These are phyloP conservation scores for Fusarium mangiferae DNA, from an alignment of 2,329 filamentous ascomycete species.

Conservation along the genomic window DNA sequence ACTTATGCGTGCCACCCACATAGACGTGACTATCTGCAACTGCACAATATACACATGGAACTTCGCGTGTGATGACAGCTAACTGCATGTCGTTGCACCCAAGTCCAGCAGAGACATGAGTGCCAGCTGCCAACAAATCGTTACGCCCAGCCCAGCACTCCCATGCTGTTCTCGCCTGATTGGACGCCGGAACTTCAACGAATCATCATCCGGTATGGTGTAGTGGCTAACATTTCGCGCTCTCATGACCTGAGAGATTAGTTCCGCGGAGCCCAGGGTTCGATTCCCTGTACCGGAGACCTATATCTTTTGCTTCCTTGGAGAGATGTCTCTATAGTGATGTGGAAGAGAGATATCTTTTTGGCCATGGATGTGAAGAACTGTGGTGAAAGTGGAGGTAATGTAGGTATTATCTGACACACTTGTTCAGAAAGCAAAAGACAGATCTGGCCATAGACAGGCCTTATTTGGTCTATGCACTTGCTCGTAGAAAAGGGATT, in stretches of 20 bases:
- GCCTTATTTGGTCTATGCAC: background rate
- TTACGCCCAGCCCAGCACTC: background rate
- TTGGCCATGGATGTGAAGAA: background rate
- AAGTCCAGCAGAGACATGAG: background rate
- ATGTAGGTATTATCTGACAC: background rate
- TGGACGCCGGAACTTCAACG: background rate
- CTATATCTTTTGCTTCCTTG: background rate
- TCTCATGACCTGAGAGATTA: conserved; percentile 42
- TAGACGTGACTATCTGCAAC: background rate
- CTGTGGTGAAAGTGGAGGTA: background rate
- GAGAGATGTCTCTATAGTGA: background rate
- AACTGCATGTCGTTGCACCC: background rate
- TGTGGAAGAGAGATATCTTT: background rate
- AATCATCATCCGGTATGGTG: conserved; percentile 45
- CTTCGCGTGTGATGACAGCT: background rate
- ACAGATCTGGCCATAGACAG: background rate
- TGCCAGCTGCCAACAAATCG: background rate
- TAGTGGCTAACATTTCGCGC: conserved; percentile 50
- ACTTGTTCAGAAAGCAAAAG: background rate
- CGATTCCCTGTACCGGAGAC: conserved; percentile 40
- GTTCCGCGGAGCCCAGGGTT: conserved; percentile 39
- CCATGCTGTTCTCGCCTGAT: background rate
- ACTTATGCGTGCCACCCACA: background rate
- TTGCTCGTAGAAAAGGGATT: background rate
- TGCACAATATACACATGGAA: background rate